Percentiles rank a stretch among this genome's conserved stretches.
Evolutionary conservation across 2,329 filamentous ascomycete genomes (phyloP).

Genomic region (Colletotrichum agaves): DNA sequence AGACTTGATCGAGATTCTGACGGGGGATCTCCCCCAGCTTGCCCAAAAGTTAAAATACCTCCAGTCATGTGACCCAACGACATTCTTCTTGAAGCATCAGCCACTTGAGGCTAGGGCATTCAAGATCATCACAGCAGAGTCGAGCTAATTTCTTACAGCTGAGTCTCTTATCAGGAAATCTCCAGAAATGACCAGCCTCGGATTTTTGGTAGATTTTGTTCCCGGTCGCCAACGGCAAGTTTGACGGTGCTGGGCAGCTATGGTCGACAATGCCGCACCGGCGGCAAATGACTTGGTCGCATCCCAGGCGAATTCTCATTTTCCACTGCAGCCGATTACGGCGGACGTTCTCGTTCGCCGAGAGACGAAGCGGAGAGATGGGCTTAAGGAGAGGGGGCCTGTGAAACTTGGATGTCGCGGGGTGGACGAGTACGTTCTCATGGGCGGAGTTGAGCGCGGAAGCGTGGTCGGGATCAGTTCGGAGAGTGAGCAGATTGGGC

Average conservation of each 20-base stretch:
- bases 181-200: neutral
- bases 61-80: slow-evolving; percentile 24
- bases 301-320: slow-evolving; percentile 60
- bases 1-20: slow-evolving; percentile 26
- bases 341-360: slow-evolving; percentile 54
- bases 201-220: too few species aligned
- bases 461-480: slow-evolving; percentile 64
- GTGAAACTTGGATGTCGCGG: slow-evolving; percentile 58
- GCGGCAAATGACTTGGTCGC: neutral
- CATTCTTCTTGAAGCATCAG: neutral
- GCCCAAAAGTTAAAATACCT: slow-evolving; percentile 4
- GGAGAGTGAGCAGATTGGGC: slow-evolving; percentile 60
- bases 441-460: slow-evolving; percentile 61
- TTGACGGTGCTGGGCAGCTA: neutral
- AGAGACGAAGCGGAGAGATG: slow-evolving; percentile 51
- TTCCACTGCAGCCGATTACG: slow-evolving; percentile 55
- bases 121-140: too few species aligned
- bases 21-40: slow-evolving; percentile 10
- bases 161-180: neutral
- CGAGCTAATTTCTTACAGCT: neutral
- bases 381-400: slow-evolving; percentile 43
- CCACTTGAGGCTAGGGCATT: too few species aligned
- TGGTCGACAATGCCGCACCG: neutral
- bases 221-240: neutral
- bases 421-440: slow-evolving; percentile 59